Evolutionary conservation across 805 yeast genomes (phyloP), one percentile per base, ranked within the genome.

Genomic region (Sugiyamaella floridensis): DNA sequence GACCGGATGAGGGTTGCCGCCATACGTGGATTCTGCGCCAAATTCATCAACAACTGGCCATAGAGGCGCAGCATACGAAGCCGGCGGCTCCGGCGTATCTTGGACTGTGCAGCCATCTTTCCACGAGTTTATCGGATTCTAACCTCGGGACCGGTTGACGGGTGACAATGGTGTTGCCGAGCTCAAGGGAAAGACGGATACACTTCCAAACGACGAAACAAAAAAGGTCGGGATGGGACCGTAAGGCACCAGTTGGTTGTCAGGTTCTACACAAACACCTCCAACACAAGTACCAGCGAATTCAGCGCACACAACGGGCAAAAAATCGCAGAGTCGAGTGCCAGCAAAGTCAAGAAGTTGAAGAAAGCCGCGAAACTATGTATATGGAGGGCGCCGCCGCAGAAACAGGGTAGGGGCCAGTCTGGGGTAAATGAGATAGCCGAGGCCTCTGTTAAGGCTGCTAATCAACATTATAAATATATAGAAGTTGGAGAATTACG

Each of bases 11-110:
- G 48, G 34, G 37, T 14, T 12, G 43, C 22, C 22, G 52, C 47
- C 18, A 49, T 19, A 4, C 43, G 29, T 1, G 52, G 52, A 20
- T 49, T 43, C 22, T 44, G 47, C 22, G 42, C 47, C 45, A 49
- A 19, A 7, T 45, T 11, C 47, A 14, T n/a, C 29, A 48, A 10
- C 19, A 45, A 11, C 22, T 32, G 18, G 20, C n/a, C 20, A 15
- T 28, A 45, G 22, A 29, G 18, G 18, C 29, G 22, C 26, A 32
- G 19, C 19, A 28, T 15, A 11, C 22, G 16, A n/a, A 20, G 29
- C 41, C 48, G 16, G 47, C 29, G 18, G 41, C 40, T 16, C n/a
- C 26, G 22, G 4, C 14, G 16, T 2, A 45, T 20, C 22, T 15
- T 45, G 7, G 48, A 45, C 40, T 45, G 48, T 16, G 20, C 48